These are phyloP conservation scores for Claviceps digitariae DNA, from an alignment of 2,329 filamentous ascomycete species.

Conservation along the genomic window DNA sequence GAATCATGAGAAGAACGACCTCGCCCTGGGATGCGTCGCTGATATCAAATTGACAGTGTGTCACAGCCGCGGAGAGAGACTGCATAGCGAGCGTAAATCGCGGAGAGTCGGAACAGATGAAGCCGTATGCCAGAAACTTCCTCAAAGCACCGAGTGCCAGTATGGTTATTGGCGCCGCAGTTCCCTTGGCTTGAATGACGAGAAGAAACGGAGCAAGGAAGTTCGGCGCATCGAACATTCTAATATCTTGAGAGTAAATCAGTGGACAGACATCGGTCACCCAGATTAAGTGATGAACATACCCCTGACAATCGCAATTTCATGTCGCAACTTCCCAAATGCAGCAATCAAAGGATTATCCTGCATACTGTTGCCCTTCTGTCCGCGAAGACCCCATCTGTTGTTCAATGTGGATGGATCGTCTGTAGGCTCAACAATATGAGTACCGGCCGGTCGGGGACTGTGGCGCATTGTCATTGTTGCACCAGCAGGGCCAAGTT, in stretches of 20 bases:
- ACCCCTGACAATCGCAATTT: constrained; percentile 78
- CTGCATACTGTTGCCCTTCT: constrained; percentile 94
- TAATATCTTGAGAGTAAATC: constrained; percentile 50
- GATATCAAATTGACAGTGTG: constrained; percentile 93
- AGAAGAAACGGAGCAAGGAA: constrained; percentile 90
- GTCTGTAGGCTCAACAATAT: constrained; percentile 27
- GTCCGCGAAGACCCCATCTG: constrained; percentile 84
- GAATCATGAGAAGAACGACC: constrained; percentile 82
- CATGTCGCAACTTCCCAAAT: constrained; percentile 78
- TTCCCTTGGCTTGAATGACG: constrained; percentile 91
- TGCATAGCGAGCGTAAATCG: constrained; percentile 88
- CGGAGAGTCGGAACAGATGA: constrained; percentile 74
- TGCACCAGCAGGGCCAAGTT: constrained; percentile 35
- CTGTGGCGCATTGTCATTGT: constrained; percentile 28
- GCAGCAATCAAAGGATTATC: constrained; percentile 94
- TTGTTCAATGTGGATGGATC: constrained; percentile 49
- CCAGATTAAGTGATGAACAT: constrained; percentile 9
- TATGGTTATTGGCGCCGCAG: constrained; percentile 90
- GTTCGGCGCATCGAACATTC: constrained; percentile 74
- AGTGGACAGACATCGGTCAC: not conserved
- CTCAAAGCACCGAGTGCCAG: constrained; percentile 85
- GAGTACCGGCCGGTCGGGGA: constrained; percentile 19
- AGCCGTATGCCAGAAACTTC: constrained; percentile 92
- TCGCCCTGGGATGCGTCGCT: constrained; percentile 92
- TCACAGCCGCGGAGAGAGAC: constrained; percentile 83